Conservation (phyloP, 257 asterid species). For the Jacaranda copaia region DNA sequence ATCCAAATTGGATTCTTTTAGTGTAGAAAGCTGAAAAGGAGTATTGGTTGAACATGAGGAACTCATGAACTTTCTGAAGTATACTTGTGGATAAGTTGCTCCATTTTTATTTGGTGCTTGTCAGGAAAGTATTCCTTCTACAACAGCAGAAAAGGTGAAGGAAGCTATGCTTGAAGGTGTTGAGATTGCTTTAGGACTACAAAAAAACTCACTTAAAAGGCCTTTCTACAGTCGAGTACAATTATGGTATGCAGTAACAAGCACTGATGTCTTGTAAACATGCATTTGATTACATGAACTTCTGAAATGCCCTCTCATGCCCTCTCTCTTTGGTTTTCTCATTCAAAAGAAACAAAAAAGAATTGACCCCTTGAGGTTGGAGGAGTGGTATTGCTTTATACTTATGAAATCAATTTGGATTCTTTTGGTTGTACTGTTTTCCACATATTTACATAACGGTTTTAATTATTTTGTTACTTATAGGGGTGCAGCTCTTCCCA, state of each 20-base stretch:
- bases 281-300: slow-evolving; percentile 16
- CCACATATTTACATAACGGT: neutral
- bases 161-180: slow-evolving; percentile 86
- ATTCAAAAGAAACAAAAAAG: neutral
- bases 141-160: slow-evolving; percentile 81
- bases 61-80: slow-evolving; percentile 14
- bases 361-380: neutral
- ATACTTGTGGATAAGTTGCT: slow-evolving; percentile 16
- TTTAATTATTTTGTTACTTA: slow-evolving; percentile 30
- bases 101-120: slow-evolving; percentile 5
- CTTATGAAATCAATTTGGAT: neutral
- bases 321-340: neutral
- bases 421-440: neutral
- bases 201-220: slow-evolving; percentile 56
- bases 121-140: slow-evolving; percentile 88
- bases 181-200: slow-evolving; percentile 81
- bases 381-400: neutral
- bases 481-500: slow-evolving; percentile 99
- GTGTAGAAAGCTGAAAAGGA: slow-evolving; percentile 22
- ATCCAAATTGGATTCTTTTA: neutral
- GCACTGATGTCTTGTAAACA: neutral
- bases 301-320: slow-evolving; percentile 2
- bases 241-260: slow-evolving; percentile 65
- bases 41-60: slow-evolving; percentile 16
- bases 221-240: slow-evolving; percentile 86